Conservation (phyloP, 202 grass and related monocot genomes). For the Setaria italica region DNA sequence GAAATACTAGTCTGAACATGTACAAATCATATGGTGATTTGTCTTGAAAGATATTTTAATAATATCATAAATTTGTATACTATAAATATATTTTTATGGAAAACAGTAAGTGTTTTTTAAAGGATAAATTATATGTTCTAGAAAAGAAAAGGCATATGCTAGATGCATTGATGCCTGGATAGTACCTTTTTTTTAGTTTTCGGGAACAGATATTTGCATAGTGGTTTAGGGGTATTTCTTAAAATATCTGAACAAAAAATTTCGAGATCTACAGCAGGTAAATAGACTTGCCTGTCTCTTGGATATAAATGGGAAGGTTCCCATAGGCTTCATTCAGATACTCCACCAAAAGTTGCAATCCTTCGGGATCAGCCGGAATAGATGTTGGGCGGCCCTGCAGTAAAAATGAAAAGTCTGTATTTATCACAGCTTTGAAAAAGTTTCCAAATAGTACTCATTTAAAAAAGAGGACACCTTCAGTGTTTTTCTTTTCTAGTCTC, state of each 20-base stretch:
- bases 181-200: background rate
- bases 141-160: too few species aligned
- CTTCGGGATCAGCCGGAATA: conserved; percentile 51
- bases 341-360: conserved; percentile 54
- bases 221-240: background rate
- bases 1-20: background rate
- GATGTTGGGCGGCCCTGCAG: conserved; percentile 48
- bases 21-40: background rate
- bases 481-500: conserved; percentile 9
- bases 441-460: background rate
- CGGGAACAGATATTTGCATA: background rate
- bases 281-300: conserved; percentile 73
- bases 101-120: too few species aligned
- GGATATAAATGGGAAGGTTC: conserved; percentile 65
- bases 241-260: background rate
- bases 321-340: conserved; percentile 65
- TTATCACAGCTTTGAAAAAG: conserved; percentile 12
- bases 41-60: background rate
- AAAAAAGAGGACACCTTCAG: background rate
- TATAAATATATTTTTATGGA: background rate
- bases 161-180: background rate
- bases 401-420: background rate
- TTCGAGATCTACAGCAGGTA: background rate
- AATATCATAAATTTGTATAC: background rate
- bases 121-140: too few species aligned